These are phyloP conservation scores for Fomitopsis schrenkii DNA, from an alignment of 1,284 basidiomycete species.

Conservation along the genomic window DNA sequence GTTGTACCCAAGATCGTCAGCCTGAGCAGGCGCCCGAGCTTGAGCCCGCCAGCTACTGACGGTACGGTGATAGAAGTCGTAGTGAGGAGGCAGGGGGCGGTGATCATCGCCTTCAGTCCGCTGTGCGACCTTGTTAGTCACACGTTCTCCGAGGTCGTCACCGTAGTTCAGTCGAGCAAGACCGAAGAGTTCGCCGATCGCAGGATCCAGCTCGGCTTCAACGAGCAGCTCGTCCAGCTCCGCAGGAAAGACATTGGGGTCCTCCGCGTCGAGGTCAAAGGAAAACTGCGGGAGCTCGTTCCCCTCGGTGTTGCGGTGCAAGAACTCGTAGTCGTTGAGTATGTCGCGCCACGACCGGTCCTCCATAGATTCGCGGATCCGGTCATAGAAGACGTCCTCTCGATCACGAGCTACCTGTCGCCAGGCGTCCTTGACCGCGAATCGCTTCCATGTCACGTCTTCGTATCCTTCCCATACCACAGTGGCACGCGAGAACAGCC, in stretches of 20 bases:
- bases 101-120: no score
- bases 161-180: neutral
- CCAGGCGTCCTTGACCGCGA: neutral
- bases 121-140: no score
- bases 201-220: neutral
- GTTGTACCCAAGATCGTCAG: neutral
- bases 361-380: neutral
- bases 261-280: neutral
- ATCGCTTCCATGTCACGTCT: neutral
- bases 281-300: neutral
- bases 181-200: neutral
- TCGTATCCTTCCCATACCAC: neutral
- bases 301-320: neutral
- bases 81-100: neutral
- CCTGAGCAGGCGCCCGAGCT: no score
- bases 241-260: neutral
- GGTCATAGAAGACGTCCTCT: neutral
- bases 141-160: neutral
- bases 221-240: neutral
- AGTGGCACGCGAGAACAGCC: neutral
- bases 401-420: neutral
- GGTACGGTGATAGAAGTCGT: neutral
- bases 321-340: neutral
- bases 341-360: neutral
- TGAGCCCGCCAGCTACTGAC: neutral